Conservation (phyloP, 2,329 filamentous ascomycete species). For the Falciphora oryzae region DNA sequence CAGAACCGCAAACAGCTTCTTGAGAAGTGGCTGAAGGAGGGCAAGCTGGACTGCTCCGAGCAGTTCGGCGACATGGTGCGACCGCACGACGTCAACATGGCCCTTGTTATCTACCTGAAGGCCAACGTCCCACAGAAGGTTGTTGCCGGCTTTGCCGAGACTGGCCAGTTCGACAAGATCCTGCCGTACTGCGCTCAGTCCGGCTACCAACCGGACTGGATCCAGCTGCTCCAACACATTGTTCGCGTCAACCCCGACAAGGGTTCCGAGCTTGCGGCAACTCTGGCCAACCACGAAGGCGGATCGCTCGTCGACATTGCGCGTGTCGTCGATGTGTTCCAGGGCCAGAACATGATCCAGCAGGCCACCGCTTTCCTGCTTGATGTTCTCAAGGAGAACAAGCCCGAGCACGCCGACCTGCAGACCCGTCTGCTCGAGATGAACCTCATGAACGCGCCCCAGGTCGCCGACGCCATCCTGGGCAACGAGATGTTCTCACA, state of each 20-base stretch:
- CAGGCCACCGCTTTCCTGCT: conserved; percentile 97
- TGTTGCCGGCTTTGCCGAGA: conserved; percentile 89
- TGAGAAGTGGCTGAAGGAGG: conserved; percentile 96
- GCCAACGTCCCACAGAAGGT: conserved; percentile 91
- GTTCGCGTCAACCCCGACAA: conserved; percentile 89
- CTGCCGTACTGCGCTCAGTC: conserved; percentile 80
- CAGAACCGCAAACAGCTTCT: conserved; percentile 94
- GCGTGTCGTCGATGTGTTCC: conserved; percentile 95
- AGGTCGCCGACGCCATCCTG: conserved; percentile 95
- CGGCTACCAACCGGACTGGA: conserved; percentile 93
- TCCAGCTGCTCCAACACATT: conserved; percentile 85
- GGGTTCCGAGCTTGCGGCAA: conserved; percentile 89
- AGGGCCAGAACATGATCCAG: conserved; percentile 95
- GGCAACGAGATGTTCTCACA: conserved; percentile 98
- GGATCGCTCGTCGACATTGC: conserved; percentile 88
- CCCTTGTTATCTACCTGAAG: conserved; percentile 82
- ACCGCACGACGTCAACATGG: conserved; percentile 80
- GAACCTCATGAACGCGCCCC: conserved; percentile 93
- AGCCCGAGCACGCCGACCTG: conserved; percentile 84
- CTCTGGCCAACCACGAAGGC: conserved; percentile 81
- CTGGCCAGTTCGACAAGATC: conserved; percentile 95
- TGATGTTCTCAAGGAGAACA: conserved; percentile 91
- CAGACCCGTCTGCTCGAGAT: conserved; percentile 96
- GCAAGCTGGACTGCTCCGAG: conserved; percentile 93
- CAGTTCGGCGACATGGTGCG: conserved; percentile 93